These are phyloP conservation scores for Pseudogymnoascus sp. DNA, from an alignment of 2,329 filamentous ascomycete species.

Conservation along the genomic window DNA sequence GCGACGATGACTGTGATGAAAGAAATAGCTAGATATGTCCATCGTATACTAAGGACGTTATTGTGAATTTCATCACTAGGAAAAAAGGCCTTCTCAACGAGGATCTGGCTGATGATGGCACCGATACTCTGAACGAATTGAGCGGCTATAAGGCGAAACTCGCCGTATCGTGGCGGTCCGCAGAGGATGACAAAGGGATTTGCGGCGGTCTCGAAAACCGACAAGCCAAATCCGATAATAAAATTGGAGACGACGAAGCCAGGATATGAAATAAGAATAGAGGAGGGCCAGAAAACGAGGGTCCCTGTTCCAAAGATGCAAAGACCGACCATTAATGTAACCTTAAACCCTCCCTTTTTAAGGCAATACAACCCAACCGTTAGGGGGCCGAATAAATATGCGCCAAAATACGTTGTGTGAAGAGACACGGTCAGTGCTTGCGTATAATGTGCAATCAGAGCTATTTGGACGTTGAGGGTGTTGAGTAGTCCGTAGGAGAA, in stretches of 20 bases:
- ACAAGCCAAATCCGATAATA: slow-evolving; percentile 68
- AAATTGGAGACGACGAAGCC: slow-evolving; percentile 70
- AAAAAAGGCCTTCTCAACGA: slow-evolving; percentile 72
- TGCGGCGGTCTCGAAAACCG: slow-evolving; percentile 69
- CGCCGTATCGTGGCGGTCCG: slow-evolving; percentile 65
- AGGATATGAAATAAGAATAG: slow-evolving; percentile 65
- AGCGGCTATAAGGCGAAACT: slow-evolving; percentile 66
- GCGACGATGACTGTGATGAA: slow-evolving; percentile 63
- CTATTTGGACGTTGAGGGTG: slow-evolving; percentile 68
- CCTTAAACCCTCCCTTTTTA: slow-evolving; percentile 64
- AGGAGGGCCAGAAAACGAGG: slow-evolving; percentile 76
- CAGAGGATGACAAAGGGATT: slow-evolving; percentile 67
- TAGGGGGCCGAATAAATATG: slow-evolving; percentile 61
- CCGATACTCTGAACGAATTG: slow-evolving; percentile 70
- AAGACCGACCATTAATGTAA: slow-evolving; percentile 67
- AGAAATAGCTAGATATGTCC: slow-evolving; percentile 72
- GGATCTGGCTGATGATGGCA: slow-evolving; percentile 62
- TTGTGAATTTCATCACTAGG: slow-evolving; percentile 22
- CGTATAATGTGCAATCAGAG: slow-evolving; percentile 48
- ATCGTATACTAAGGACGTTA: slow-evolving; percentile 64
- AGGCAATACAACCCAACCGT: slow-evolving; percentile 63
- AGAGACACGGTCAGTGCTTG: slow-evolving; percentile 59
- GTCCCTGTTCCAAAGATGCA: slow-evolving; percentile 66
- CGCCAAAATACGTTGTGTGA: slow-evolving; percentile 63
- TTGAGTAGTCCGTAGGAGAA: slow-evolving; percentile 82